Evolutionary conservation across 2,329 filamentous ascomycete species (phyloP).

Genomic region (Knoxdaviesia capensis): DNA sequence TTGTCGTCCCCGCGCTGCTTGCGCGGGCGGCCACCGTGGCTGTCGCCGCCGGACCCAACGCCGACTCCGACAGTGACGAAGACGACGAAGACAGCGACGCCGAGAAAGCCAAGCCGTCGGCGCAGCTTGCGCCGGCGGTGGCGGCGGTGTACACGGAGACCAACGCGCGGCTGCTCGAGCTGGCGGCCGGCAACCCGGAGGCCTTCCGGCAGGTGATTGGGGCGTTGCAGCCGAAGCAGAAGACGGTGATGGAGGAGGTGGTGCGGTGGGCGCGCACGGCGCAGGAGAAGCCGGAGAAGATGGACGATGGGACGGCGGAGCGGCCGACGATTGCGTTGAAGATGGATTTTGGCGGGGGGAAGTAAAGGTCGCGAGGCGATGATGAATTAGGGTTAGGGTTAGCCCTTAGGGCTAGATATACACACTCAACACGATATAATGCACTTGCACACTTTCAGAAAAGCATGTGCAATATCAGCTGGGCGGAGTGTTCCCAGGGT

Average conservation of each 20-base stretch:
- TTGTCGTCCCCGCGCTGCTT: slow-evolving; percentile 62
- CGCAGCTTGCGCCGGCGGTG: background rate
- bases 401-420: too few species aligned
- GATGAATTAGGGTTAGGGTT: background rate
- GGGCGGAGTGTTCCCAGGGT: too few species aligned
- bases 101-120: too few species aligned
- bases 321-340: slow-evolving; percentile 80
- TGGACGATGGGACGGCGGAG: slow-evolving; percentile 16
- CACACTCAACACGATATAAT: too few species aligned
- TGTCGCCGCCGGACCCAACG: too few species aligned
- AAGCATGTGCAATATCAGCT: too few species aligned
- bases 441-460: too few species aligned
- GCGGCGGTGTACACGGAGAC: slow-evolving; percentile 44
- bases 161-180: slow-evolving; percentile 55
- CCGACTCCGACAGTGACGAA: slow-evolving; percentile 20
- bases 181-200: slow-evolving; percentile 54
- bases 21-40: slow-evolving; percentile 33
- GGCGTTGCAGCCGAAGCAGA: slow-evolving; percentile 49
- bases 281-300: slow-evolving; percentile 18
- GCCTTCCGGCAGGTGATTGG: slow-evolving; percentile 58
- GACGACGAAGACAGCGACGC: slow-evolving; percentile 18
- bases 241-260: slow-evolving; percentile 61
- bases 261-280: slow-evolving; percentile 39
- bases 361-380: too few species aligned
- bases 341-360: slow-evolving; percentile 58